phyloP scores from a whole-genome alignment of 257 asterid species.

The Catharanthus roseus region DNA sequence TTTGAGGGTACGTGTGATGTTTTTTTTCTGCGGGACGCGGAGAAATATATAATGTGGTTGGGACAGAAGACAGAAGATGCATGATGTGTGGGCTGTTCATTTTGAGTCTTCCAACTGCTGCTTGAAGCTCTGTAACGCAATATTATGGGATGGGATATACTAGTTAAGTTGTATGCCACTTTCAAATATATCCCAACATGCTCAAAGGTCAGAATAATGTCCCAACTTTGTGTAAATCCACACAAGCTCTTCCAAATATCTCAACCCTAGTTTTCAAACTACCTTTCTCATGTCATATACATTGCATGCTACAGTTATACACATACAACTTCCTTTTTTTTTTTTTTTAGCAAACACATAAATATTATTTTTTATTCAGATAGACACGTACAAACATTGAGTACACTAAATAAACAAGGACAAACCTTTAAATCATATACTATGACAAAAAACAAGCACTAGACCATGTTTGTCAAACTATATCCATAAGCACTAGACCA shows the following conservation, averaged over 20 bases:
- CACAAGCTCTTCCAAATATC: neutral
- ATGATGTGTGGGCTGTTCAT: neutral
- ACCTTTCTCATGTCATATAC: no score
- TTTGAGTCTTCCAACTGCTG: neutral
- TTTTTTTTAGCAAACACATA: no score
- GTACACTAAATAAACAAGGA: no score
- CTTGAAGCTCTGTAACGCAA: conserved; percentile 7
- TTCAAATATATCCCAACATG: neutral
- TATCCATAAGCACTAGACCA: no score
- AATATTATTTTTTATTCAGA: no score
- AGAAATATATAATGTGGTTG: neutral
- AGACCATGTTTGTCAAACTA: no score
- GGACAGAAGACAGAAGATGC: neutral
- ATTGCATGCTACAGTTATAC: no score
- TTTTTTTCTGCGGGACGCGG: neutral
- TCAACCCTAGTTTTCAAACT: neutral
- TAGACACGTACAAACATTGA: no score
- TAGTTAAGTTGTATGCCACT: conserved; percentile 2
- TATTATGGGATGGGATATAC: neutral
- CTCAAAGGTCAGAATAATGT: neutral
- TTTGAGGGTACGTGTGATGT: neutral
- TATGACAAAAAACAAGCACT: no score
- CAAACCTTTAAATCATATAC: no score
- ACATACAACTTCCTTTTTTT: no score
- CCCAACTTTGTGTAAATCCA: neutral